Evolutionary conservation across 1,284 basidiomycete genomes (phyloP).

Genomic region (Moniliophthora roreri): DNA sequence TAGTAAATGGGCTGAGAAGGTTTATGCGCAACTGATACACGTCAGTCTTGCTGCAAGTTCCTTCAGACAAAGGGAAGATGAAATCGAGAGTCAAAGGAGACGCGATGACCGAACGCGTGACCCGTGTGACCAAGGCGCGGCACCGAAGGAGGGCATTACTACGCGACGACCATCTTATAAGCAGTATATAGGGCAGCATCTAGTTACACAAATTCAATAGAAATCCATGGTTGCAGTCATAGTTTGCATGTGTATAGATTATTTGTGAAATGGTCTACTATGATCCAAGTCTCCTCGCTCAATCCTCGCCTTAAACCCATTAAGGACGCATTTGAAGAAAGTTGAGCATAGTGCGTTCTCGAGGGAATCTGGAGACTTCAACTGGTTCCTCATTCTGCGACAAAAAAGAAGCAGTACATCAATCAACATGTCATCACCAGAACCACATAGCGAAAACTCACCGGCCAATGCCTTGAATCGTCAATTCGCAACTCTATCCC

Average conservation of each 20-base stretch:
- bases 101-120: not conserved
- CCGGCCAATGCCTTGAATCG: slow-evolving; percentile 33
- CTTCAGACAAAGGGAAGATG: too few species aligned
- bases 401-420: not conserved
- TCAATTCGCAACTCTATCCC: slow-evolving; percentile 29
- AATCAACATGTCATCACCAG: not conserved
- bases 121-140: not conserved
- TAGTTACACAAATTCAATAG: too few species aligned
- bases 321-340: slow-evolving; percentile 36
- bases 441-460: slow-evolving; percentile 23
- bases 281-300: not conserved
- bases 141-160: too few species aligned
- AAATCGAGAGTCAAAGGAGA: too few species aligned
- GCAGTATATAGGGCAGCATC: too few species aligned
- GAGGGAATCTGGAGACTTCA: slow-evolving; percentile 35
- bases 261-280: too few species aligned
- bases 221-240: too few species aligned
- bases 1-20: too few species aligned
- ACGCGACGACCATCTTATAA: too few species aligned
- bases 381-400: slow-evolving; percentile 44
- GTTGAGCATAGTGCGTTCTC: slow-evolving; percentile 39
- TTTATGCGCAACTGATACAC: too few species aligned
- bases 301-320: not conserved
- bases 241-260: too few species aligned
- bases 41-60: too few species aligned